phyloP scores from a whole-genome alignment of 306 rosid species.

The Coriaria nepalensis region DNA sequence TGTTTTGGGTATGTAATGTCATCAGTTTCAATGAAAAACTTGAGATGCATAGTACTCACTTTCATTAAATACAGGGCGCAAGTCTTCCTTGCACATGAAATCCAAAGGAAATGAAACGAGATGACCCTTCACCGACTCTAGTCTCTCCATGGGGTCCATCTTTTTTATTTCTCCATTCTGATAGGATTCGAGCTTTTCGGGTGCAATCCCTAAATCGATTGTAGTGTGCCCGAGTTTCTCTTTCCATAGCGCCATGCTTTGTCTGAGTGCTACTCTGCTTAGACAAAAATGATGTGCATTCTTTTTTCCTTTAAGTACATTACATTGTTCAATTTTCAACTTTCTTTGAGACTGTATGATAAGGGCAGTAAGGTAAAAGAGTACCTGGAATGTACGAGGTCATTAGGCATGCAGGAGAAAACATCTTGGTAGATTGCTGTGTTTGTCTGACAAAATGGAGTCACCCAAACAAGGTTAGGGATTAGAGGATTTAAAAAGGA shows the following conservation, averaged over 20 bases:
- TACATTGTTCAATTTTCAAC: too few relatives aligned
- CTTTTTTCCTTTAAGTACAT: slow-evolving; percentile 14
- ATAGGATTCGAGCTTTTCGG: slow-evolving; percentile 38
- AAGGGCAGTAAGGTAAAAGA: neutral
- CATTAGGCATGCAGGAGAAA: slow-evolving; percentile 79
- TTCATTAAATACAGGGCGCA: slow-evolving; percentile 87
- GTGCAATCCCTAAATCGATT: slow-evolving; percentile 87
- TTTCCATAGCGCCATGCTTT: slow-evolving; percentile 50
- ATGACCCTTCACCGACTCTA: slow-evolving; percentile 61
- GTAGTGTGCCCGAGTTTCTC: slow-evolving; percentile 71
- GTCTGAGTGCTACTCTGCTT: slow-evolving; percentile 71
- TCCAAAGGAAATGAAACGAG: slow-evolving; percentile 88
- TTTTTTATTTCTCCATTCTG: slow-evolving; percentile 39
- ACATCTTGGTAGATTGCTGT: slow-evolving; percentile 81
- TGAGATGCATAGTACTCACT: slow-evolving; percentile 88
- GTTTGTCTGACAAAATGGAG: slow-evolving; percentile 53
- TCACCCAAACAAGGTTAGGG: too few relatives aligned
- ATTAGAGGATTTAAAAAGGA: too few relatives aligned
- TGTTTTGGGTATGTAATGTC: too few relatives aligned
- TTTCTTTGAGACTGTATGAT: neutral
- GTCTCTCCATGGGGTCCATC: slow-evolving; percentile 54
- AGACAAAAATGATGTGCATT: slow-evolving; percentile 2
- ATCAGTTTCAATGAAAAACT: slow-evolving; percentile 46
- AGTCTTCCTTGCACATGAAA: slow-evolving; percentile 78
- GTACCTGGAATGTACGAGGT: slow-evolving; percentile 83